phyloP scores from a whole-genome alignment of 2,329 filamentous ascomycete species.

The Nothomitra cinnamomea region DNA sequence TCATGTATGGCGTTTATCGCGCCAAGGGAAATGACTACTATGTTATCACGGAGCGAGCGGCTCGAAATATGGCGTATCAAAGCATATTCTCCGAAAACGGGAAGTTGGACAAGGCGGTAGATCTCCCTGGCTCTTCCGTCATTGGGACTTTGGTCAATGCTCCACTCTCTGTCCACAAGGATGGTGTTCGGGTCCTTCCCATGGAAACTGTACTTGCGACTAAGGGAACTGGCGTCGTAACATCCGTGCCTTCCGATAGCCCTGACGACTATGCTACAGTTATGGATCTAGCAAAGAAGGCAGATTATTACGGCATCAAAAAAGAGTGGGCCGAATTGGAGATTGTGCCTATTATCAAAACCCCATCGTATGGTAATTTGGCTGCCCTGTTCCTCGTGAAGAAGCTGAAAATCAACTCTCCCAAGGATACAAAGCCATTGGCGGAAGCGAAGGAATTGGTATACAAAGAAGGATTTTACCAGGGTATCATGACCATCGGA shows the following conservation, averaged over 20 bases:
- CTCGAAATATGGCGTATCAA: constrained; percentile 94
- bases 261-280: constrained; percentile 90
- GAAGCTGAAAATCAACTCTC: constrained; percentile 89
- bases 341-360: constrained; percentile 76
- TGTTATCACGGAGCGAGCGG: constrained; percentile 64
- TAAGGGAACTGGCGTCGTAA: constrained; percentile 94
- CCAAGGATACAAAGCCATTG: constrained; percentile 82
- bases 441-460: constrained; percentile 89
- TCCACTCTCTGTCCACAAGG: constrained; percentile 69
- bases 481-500: constrained; percentile 75
- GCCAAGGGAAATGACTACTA: constrained; percentile 52
- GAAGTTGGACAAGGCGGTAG: constrained; percentile 50
- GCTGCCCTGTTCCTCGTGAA: constrained; percentile 73
- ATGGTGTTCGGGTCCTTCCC: constrained; percentile 74
- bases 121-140: constrained; percentile 60
- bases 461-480: constrained; percentile 96
- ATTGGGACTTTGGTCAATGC: constrained; percentile 82
- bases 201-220: constrained; percentile 88
- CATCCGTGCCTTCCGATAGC: constrained; percentile 86
- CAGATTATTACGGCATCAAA: constrained; percentile 89
- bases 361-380: constrained; percentile 71
- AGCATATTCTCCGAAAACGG: constrained; percentile 66
- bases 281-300: constrained; percentile 78
- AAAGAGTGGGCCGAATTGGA: constrained; percentile 92
- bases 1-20: constrained; percentile 80